Percentiles rank a stretch among this genome's conserved stretches.
phyloP scores from a whole-genome alignment of 148 eudicot species.

The Pouteria glomerata region DNA sequence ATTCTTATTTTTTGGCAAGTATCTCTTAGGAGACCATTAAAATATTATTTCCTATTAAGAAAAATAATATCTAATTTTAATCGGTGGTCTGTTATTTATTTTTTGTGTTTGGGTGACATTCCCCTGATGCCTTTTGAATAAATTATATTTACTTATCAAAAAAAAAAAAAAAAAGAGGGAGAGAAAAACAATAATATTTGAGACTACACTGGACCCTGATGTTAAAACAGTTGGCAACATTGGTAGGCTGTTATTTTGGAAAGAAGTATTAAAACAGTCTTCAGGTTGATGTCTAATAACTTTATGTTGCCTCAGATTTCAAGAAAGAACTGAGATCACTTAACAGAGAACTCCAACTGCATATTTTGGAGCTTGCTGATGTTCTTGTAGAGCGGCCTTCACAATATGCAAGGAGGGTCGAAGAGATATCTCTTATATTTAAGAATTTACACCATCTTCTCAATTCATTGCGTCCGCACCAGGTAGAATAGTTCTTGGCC shows the following conservation, averaged over 20 bases:
- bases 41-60: neutral
- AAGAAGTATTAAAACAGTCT: neutral
- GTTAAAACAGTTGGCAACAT: neutral
- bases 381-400: slow-evolving; percentile 90
- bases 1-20: neutral
- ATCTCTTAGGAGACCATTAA: neutral
- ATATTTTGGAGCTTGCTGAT: slow-evolving; percentile 92
- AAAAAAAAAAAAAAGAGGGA: no score
- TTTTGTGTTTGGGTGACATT: no score
- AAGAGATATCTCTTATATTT: slow-evolving; percentile 82
- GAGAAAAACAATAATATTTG: neutral
- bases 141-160: no score
- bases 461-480: slow-evolving; percentile 89
- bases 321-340: slow-evolving; percentile 79
- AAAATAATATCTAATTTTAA: no score
- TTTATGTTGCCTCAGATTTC: slow-evolving; percentile 41
- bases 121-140: no score
- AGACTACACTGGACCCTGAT: neutral
- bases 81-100: no score
- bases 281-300: neutral
- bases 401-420: slow-evolving; percentile 91
- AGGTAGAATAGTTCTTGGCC: slow-evolving; percentile 33
- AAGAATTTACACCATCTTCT: slow-evolving; percentile 91
- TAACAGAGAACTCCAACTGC: slow-evolving; percentile 84
- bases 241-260: neutral